A percentile compares a stretch with the other conserved stretches of the same genome.
Evolutionary conservation across 805 yeast genomes (phyloP).

Genomic region (Wickerhamiella australiensis): DNA sequence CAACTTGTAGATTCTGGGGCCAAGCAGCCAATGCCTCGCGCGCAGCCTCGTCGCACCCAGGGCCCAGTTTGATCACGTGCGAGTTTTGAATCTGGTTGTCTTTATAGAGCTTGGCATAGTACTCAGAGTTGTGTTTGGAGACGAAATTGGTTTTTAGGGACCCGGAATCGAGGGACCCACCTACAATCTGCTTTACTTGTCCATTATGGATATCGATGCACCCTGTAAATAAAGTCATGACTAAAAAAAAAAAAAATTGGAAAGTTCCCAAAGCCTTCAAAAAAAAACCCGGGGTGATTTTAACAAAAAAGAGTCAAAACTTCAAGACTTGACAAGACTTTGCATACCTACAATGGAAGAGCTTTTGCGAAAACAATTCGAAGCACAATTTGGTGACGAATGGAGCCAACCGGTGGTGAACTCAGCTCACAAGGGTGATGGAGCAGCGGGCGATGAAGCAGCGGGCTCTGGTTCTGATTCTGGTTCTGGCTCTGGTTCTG

Average conservation of each 20-base stretch:
- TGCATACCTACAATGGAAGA: slow-evolving; percentile 3
- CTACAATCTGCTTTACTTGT: slow-evolving; percentile 92
- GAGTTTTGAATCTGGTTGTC: slow-evolving; percentile 53
- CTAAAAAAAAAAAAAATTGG: not conserved
- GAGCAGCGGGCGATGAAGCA: slow-evolving; percentile 14
- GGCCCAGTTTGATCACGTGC: slow-evolving; percentile 88
- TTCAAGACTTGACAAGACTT: not conserved
- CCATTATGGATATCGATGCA: slow-evolving; percentile 95
- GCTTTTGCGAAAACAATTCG: slow-evolving; percentile 20
- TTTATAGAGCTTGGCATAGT: slow-evolving; percentile 61
- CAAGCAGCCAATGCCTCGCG: slow-evolving; percentile 57
- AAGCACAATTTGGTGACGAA: slow-evolving; percentile 28
- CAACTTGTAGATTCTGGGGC: slow-evolving; percentile 69
- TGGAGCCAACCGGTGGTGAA: slow-evolving; percentile 22
- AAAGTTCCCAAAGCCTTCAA: no score
- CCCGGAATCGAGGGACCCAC: slow-evolving; percentile 55
- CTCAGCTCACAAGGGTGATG: not conserved
- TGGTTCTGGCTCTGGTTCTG: slow-evolving; percentile 9
- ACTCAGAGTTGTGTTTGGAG: slow-evolving; percentile 57
- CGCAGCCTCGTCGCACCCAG: slow-evolving; percentile 75
- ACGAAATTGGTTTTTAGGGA: slow-evolving; percentile 61
- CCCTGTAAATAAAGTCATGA: slow-evolving; percentile 80
- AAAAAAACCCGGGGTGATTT: no score
- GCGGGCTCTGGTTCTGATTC: slow-evolving; percentile 8
- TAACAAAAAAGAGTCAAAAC: not conserved